Evolutionary conservation across 2,329 filamentous ascomycete genomes (phyloP).

Genomic region (Mycogone perniciosa): DNA sequence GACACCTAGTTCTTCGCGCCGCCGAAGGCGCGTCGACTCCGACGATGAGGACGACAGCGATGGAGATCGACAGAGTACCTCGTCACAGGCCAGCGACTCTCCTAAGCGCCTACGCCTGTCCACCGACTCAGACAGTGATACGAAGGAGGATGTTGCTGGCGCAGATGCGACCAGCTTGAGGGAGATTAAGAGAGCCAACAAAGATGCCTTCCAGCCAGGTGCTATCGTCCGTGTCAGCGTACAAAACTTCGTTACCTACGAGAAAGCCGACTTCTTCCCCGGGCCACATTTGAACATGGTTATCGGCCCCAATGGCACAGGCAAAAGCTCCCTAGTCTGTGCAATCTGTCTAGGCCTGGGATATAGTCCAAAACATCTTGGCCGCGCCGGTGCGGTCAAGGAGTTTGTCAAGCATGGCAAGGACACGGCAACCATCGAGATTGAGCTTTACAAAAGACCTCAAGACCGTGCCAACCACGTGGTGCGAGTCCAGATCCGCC

Average conservation of each 20-base stretch:
- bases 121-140: constrained; percentile 17
- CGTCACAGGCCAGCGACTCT: constrained; percentile 22
- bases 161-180: background rate
- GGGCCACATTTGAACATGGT: constrained; percentile 97
- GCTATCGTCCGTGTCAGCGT: constrained; percentile 84
- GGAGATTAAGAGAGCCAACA: constrained; percentile 13
- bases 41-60: constrained; percentile 27
- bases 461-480: constrained; percentile 60
- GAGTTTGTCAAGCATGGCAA: constrained; percentile 93
- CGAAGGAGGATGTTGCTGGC: constrained; percentile 10
- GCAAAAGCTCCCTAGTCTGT: constrained; percentile 95
- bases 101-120: constrained; percentile 33
- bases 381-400: constrained; percentile 74
- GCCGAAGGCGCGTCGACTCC: constrained; percentile 38
- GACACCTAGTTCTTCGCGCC: constrained; percentile 27
- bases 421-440: constrained; percentile 73
- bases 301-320: constrained; percentile 96
- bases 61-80: constrained; percentile 16
- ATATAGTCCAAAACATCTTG: constrained; percentile 73
- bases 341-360: constrained; percentile 92
- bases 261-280: constrained; percentile 80
- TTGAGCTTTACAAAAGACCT: constrained; percentile 69
- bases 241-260: constrained; percentile 91
- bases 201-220: constrained; percentile 57
- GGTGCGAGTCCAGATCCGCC: constrained; percentile 68